A percentile compares a stretch with the other conserved stretches of the same genome.
phyloP scores from a whole-genome alignment of 768 basidiomycete species.

The Lepiota brunneoincarnata region DNA sequence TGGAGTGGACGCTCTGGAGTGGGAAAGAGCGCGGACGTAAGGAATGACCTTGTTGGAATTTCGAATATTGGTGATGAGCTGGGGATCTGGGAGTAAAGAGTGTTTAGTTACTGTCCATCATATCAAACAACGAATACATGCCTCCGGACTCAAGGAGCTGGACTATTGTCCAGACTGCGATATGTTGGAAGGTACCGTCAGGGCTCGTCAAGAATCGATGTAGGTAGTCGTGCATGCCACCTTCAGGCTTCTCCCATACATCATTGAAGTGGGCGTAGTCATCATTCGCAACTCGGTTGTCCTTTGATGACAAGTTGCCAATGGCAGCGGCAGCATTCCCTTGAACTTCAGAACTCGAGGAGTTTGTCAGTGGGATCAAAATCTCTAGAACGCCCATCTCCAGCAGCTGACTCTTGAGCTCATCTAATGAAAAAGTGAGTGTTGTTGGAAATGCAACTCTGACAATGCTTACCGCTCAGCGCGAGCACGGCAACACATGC shows the following conservation, averaged over 20 bases:
- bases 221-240: constrained; percentile 94
- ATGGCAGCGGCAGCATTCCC: constrained; percentile 98
- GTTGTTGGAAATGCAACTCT: background rate
- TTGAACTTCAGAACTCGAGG: constrained; percentile 95
- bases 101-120: background rate
- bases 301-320: constrained; percentile 96
- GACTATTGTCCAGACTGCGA: constrained; percentile 99
- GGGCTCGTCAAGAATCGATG: constrained; percentile 90
- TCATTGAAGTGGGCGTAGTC: constrained; percentile 98
- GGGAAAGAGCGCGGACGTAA: constrained; percentile 81
- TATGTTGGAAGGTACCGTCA: constrained; percentile 98
- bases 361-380: constrained; percentile 94
- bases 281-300: constrained; percentile 47
- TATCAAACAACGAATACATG: constrained; percentile 25
- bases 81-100: constrained; percentile 58
- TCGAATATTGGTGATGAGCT: constrained; percentile 88
- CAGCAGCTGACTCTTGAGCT: constrained; percentile 92
- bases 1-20: constrained; percentile 66
- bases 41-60: constrained; percentile 77
- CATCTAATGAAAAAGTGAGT: constrained; percentile 52
- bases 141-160: constrained; percentile 96
- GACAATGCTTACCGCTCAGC: constrained; percentile 71
- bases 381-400: constrained; percentile 99
- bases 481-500: constrained; percentile 97
- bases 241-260: constrained; percentile 97